phyloP scores from a whole-genome alignment of 352 stramenopile species.

The Aphanomyces euteiches region DNA sequence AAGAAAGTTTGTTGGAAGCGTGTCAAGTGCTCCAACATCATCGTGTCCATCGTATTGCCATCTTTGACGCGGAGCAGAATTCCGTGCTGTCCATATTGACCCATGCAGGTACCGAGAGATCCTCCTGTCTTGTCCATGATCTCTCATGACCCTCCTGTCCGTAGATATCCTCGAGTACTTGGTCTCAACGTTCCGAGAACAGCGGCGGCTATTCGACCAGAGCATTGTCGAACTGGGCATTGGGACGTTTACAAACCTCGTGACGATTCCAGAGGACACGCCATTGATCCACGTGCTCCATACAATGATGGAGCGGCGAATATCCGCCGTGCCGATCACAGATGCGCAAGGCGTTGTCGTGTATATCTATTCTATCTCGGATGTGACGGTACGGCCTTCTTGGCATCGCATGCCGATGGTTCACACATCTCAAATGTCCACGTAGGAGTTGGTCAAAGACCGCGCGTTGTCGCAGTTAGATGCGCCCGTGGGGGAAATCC shows the following conservation, averaged over 20 bases:
- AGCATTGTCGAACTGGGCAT: slow-evolving; percentile 94
- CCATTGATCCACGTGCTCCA: slow-evolving; percentile 92
- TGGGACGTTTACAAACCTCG: slow-evolving; percentile 91
- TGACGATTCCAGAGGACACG: slow-evolving; percentile 91
- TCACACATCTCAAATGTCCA: background rate
- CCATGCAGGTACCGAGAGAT: slow-evolving; percentile 56
- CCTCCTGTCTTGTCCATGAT: background rate
- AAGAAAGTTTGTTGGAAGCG: slow-evolving; percentile 87
- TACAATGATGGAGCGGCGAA: slow-evolving; percentile 72
- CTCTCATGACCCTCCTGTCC: background rate
- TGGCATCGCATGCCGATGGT: background rate
- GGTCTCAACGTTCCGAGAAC: slow-evolving; percentile 95
- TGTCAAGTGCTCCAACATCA: slow-evolving; percentile 85
- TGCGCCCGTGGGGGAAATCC: slow-evolving; percentile 83
- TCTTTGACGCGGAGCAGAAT: slow-evolving; percentile 91
- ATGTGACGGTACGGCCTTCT: slow-evolving; percentile 64
- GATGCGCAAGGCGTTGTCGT: slow-evolving; percentile 79
- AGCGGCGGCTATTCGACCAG: slow-evolving; percentile 95
- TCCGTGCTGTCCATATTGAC: slow-evolving; percentile 92
- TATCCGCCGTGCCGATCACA: slow-evolving; percentile 81
- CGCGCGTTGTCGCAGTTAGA: slow-evolving; percentile 85
- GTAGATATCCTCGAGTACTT: slow-evolving; percentile 93
- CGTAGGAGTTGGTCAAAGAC: slow-evolving; percentile 81
- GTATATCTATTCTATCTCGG: slow-evolving; percentile 91
- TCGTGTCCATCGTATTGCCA: slow-evolving; percentile 91